Evolutionary conservation across 768 basidiomycete species (phyloP).

Genomic region (Termitomyces sp.): DNA sequence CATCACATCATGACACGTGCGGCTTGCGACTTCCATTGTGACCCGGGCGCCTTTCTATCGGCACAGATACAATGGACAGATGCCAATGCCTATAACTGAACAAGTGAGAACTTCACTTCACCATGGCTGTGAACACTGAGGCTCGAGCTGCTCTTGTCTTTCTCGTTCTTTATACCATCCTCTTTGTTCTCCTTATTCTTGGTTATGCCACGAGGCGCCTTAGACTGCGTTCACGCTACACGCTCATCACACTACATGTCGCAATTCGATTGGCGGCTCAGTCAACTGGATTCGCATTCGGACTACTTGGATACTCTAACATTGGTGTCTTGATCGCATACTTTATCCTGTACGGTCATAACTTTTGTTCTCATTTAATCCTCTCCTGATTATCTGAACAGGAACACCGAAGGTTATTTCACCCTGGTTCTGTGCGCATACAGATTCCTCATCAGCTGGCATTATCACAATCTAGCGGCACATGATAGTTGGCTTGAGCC

Average conservation of each 20-base stretch:
- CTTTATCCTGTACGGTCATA: slow-evolving; percentile 16
- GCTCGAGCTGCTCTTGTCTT: slow-evolving; percentile 25
- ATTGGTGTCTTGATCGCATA: slow-evolving; percentile 24
- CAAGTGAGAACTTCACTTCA: background rate
- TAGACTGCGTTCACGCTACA: slow-evolving; percentile 24
- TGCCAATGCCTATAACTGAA: background rate
- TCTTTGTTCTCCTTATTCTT: slow-evolving; percentile 23
- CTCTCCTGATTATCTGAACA: background rate
- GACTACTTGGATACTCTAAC: slow-evolving; percentile 22
- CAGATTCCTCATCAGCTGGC: slow-evolving; percentile 31
- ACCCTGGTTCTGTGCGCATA: slow-evolving; percentile 27
- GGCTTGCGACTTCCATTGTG: background rate
- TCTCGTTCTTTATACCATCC: slow-evolving; percentile 25
- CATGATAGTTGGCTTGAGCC: slow-evolving; percentile 30
- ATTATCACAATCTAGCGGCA: slow-evolving; percentile 23
- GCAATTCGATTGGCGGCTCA: slow-evolving; percentile 28
- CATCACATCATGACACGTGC: background rate
- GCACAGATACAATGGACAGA: background rate
- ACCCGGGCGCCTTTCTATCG: background rate
- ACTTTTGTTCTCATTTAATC: background rate
- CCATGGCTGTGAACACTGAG: slow-evolving; percentile 18
- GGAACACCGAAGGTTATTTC: slow-evolving; percentile 26
- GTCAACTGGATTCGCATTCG: slow-evolving; percentile 28
- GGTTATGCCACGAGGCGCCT: slow-evolving; percentile 22
- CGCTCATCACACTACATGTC: slow-evolving; percentile 26